Conservation (phyloP, 495 filamentous ascomycete genomes). For the Letharia lupina region DNA sequence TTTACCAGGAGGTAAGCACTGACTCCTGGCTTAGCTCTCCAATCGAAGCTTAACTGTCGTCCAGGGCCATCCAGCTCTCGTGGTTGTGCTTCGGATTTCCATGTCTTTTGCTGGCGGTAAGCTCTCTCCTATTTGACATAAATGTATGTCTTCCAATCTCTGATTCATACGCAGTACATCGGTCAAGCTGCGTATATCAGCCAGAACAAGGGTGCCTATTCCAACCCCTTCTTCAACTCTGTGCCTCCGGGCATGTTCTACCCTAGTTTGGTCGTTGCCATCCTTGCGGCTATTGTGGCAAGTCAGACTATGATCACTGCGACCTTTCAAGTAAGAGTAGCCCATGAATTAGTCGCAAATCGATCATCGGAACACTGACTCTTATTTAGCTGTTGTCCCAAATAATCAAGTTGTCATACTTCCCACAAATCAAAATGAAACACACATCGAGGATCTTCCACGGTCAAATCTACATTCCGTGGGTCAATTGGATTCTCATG, state of each 20-base stretch:
- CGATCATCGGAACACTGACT: not conserved
- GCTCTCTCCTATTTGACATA: not conserved
- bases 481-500: slow-evolving; percentile 67
- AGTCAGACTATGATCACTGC: slow-evolving; percentile 70
- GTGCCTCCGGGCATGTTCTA: slow-evolving; percentile 59
- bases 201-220: slow-evolving; percentile 48
- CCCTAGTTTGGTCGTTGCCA: slow-evolving; percentile 54
- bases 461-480: slow-evolving; percentile 63
- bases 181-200: slow-evolving; percentile 69
- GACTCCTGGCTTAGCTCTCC: not conserved
- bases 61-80: slow-evolving; percentile 52
- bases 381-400: slow-evolving; percentile 51
- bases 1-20: slow-evolving; percentile 40
- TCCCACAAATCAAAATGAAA: slow-evolving; percentile 61
- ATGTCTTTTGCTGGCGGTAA: slow-evolving; percentile 53
- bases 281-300: slow-evolving; percentile 66
- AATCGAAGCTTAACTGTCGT: not conserved
- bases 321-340: slow-evolving; percentile 44
- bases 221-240: slow-evolving; percentile 64
- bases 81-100: slow-evolving; percentile 59
- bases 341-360: not conserved
- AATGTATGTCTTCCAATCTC: not conserved
- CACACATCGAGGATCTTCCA: slow-evolving; percentile 59
- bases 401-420: slow-evolving; percentile 67
- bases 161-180: slow-evolving; percentile 39